phyloP scores from a whole-genome alignment of 129 eudicot genomes.

The Helichrysum umbraculigerum region DNA sequence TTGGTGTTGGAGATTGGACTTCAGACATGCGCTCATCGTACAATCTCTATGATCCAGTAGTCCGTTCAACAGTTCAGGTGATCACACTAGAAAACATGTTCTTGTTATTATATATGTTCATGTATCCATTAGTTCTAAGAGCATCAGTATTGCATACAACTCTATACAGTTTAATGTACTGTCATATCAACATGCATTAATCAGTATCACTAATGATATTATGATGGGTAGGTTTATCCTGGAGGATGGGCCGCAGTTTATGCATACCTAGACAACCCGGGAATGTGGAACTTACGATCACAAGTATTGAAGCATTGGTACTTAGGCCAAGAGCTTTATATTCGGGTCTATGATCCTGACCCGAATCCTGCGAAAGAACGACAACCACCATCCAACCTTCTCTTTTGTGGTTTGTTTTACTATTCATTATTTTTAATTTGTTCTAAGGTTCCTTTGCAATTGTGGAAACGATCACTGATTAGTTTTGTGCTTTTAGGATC shows the following conservation, averaged over 20 bases:
- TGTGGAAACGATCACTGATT: not conserved
- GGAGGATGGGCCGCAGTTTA: constrained; percentile 70
- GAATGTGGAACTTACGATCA: constrained; percentile 81
- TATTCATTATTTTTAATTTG: not conserved
- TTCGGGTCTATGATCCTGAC: constrained; percentile 63
- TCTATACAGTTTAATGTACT: not conserved
- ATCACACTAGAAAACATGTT: not conserved
- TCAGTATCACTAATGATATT: not conserved
- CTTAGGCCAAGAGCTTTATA: constrained; percentile 64
- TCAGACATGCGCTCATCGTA: not conserved
- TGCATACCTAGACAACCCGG: constrained; percentile 63
- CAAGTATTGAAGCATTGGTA: constrained; percentile 64
- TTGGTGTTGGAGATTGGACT: not conserved
- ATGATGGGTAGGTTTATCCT: constrained; percentile 47
- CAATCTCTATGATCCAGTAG: constrained; percentile 65
- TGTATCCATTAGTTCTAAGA: not conserved
- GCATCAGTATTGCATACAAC: not conserved
- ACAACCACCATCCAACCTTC: constrained; percentile 56
- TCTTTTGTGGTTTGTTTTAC: constrained; percentile 50
- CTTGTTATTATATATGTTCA: not conserved
- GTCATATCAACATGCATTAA: not conserved
- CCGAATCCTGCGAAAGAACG: constrained; percentile 64
- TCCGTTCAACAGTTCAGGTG: constrained; percentile 79
- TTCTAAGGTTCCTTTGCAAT: not conserved
- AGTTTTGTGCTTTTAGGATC: constrained; percentile 31